Percentiles rank a stretch among this genome's conserved stretches.
phyloP scores from a whole-genome alignment of 176 grass and related monocot species.

The Pontederia paniculata region DNA sequence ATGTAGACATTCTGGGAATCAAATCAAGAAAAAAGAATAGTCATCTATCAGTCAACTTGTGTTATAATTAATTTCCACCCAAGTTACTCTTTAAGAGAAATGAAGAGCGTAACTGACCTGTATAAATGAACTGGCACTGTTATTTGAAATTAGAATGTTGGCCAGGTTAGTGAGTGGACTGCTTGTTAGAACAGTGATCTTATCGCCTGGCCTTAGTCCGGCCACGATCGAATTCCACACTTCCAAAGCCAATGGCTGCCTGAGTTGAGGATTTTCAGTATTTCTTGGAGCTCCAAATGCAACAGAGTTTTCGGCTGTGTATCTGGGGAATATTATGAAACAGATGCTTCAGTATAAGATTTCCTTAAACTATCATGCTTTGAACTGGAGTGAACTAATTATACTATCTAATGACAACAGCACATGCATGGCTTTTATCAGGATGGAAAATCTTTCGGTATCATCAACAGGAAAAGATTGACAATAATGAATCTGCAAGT shows the following conservation, averaged over 20 bases:
- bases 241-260: conserved; percentile 58
- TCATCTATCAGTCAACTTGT: background rate
- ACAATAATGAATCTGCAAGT: background rate
- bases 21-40: background rate
- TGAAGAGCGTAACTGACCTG: conserved; percentile 28
- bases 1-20: conserved; percentile 46
- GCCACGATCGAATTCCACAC: conserved; percentile 53
- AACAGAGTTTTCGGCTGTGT: conserved; percentile 1
- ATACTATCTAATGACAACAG: too few relatives aligned
- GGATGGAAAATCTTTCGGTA: too few relatives aligned
- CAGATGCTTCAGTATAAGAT: too few relatives aligned
- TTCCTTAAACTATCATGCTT: too few relatives aligned
- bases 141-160: conserved; percentile 55
- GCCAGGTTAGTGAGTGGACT: conserved; percentile 84
- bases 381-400: too few relatives aligned
- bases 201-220: conserved; percentile 44
- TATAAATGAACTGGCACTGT: conserved; percentile 30
- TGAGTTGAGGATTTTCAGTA: conserved; percentile 55
- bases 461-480: background rate
- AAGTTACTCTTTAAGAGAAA: conserved; percentile 7
- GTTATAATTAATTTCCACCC: background rate
- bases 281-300: conserved; percentile 60
- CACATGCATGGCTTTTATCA: too few relatives aligned
- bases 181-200: conserved; percentile 56
- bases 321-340: too few relatives aligned